Base-by-base conservation (phyloP, 306 rosid species). In the Glycyrrhiza uralensis region DNA sequence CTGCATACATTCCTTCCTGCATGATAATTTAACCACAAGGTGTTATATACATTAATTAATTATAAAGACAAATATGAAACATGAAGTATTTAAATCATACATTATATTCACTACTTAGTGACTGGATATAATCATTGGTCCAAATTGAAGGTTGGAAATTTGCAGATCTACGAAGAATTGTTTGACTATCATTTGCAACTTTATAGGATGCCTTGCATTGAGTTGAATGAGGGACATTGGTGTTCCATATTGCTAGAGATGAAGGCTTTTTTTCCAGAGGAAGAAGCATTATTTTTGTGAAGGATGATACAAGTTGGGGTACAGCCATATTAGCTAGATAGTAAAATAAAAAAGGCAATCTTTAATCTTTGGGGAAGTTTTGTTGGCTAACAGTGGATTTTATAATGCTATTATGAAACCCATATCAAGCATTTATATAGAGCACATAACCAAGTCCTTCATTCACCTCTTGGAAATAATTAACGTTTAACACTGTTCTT, bases 141-240 rank as follows among this genome's bases (percentile, higher is more conserved):
- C 74, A 76, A 66, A 66, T 42, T 29, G 75, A 13, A 22, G 80
- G 67, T 66, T 42, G 23, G n/a, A 7, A 66, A 0, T 44, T 55
- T 20, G 10, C 20, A 19, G 61, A 55, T 56, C 52, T 41, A 15
- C 62, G 75, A 23, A 3, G 12, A 49, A 50, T 38, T 22, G 13
- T 14, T 57, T 54, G 38, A 13, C 0, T 26, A 30, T 29, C 0
- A 4, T 22, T 52, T 12, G 13, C 41, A 29, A 1, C 23, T 30
- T 29, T 33, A 14, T 15, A 6, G 6, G 39, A 28, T 29, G 13
- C 63, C 3, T 9, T 29, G n/a, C 63, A 56, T n/a, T 0, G 23
- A n/a, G 23, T 29, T 57, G 12, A 4, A 7, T 6, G 41, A 57
- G 4, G 13, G 23, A 29, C n/a, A 57, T 15, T 29, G 13, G 13